Evolutionary conservation across 495 filamentous ascomycete genomes (phyloP).

Genomic region (Wilcoxina mikolae): DNA sequence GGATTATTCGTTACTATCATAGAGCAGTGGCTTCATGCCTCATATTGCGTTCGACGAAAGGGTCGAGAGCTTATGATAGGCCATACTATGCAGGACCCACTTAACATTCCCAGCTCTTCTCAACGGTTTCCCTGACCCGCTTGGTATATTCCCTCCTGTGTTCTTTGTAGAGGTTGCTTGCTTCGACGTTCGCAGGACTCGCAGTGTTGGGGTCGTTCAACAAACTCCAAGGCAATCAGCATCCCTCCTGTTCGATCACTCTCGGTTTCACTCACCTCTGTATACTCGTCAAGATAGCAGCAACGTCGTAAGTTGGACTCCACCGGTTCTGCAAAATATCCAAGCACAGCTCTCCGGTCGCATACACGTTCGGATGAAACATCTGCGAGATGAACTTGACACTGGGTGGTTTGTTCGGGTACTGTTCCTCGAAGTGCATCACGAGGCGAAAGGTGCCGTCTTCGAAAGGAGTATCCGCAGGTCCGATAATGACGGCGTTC

Average conservation of each 20-base stretch:
- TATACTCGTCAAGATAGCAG: conserved; percentile 90
- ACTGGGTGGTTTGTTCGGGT: conserved; percentile 92
- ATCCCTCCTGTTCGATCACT: not conserved
- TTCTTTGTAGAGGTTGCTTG: conserved; percentile 96
- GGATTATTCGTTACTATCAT: not conserved
- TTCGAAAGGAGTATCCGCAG: conserved; percentile 94
- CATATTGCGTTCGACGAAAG: no score
- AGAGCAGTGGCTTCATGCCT: no score
- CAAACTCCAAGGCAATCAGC: conserved; percentile 43
- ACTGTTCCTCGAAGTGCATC: conserved; percentile 98
- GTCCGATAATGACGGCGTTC: conserved; percentile 98
- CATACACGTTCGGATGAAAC: conserved; percentile 99
- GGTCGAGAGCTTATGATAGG: no score
- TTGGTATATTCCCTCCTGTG: conserved; percentile 93
- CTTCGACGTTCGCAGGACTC: conserved; percentile 93
- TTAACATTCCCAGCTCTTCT: conserved; percentile 97
- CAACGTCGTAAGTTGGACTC: conserved; percentile 98
- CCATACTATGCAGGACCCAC: not conserved
- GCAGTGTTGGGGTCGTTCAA: conserved; percentile 97
- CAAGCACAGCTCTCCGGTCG: conserved; percentile 87
- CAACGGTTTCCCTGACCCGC: conserved; percentile 86
- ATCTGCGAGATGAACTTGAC: conserved; percentile 98
- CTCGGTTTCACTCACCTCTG: conserved; percentile 54
- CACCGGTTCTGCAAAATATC: conserved; percentile 97
- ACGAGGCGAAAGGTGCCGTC: conserved; percentile 95